phyloP scores from a whole-genome alignment of 306 rosid species.

The Sicyos edulis region DNA sequence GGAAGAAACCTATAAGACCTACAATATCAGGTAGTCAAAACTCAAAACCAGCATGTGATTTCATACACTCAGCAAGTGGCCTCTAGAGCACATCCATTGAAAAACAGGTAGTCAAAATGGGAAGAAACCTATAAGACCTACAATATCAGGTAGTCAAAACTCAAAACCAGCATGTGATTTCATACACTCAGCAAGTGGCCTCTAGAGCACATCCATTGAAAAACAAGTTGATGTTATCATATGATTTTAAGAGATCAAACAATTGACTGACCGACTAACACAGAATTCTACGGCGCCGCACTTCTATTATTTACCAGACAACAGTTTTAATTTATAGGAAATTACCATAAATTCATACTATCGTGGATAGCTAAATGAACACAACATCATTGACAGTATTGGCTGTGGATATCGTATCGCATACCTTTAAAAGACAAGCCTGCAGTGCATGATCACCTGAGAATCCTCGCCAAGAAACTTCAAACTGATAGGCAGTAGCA shows the following conservation, averaged over 20 bases:
- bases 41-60: background rate
- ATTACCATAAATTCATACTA: background rate
- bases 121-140: background rate
- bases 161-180: background rate
- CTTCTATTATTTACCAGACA: conserved; percentile 3
- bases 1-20: background rate
- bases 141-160: conserved; percentile 1
- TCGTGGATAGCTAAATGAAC: background rate
- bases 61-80: background rate
- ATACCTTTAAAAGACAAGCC: conserved; percentile 65
- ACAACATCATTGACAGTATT: background rate
- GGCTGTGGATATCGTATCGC: conserved; percentile 16
- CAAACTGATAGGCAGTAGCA: conserved; percentile 88
- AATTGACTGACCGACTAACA: background rate
- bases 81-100: background rate
- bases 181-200: background rate
- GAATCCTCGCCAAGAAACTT: conserved; percentile 75
- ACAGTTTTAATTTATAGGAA: background rate
- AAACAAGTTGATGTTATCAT: background rate
- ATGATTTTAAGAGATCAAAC: background rate
- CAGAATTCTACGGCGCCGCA: background rate
- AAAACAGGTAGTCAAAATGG: background rate
- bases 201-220: background rate
- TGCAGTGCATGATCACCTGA: conserved; percentile 59
- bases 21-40: background rate